Evolutionary conservation across 176 grass and related monocot species (phyloP).

Genomic region (Dendrocalamus sinicus): DNA sequence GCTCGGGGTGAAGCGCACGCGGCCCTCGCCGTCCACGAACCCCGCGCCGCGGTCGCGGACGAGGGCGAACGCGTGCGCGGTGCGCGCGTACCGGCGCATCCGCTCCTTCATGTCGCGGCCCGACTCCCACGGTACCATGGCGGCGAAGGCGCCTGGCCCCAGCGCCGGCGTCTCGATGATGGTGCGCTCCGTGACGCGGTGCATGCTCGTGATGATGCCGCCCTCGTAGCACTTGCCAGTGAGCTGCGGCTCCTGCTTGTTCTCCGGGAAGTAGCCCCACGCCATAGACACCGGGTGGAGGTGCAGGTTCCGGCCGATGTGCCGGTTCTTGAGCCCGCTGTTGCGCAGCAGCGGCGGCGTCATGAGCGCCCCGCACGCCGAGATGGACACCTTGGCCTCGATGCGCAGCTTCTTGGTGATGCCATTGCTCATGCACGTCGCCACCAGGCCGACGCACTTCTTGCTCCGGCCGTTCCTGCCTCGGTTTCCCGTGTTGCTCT

Average conservation of each 20-base stretch:
- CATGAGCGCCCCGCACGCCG: constrained; percentile 72
- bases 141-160: constrained; percentile 56
- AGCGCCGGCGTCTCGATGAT: constrained; percentile 80
- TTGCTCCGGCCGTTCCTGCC: constrained; percentile 36
- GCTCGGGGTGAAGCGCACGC: constrained; percentile 46
- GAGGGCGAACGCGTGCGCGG: constrained; percentile 68
- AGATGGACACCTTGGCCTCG: constrained; percentile 67
- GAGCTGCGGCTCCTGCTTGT: constrained; percentile 35
- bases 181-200: constrained; percentile 60
- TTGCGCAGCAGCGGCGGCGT: constrained; percentile 62
- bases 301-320: constrained; percentile 90
- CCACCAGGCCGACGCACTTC: constrained; percentile 69
- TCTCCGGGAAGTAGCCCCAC: constrained; percentile 93
- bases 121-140: constrained; percentile 71
- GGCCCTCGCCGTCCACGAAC: constrained; percentile 52
- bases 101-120: constrained; percentile 75
- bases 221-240: constrained; percentile 70
- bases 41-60: constrained; percentile 74
- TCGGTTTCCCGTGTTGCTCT: constrained; percentile 5
- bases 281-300: constrained; percentile 80
- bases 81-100: constrained; percentile 71
- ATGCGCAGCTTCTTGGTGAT: constrained; percentile 64
- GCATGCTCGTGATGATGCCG: constrained; percentile 89
- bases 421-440: constrained; percentile 33
- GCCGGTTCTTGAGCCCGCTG: constrained; percentile 68